Evolutionary conservation across 163 green algal species (phyloP).

Genomic region (Chlorella variabilis): DNA sequence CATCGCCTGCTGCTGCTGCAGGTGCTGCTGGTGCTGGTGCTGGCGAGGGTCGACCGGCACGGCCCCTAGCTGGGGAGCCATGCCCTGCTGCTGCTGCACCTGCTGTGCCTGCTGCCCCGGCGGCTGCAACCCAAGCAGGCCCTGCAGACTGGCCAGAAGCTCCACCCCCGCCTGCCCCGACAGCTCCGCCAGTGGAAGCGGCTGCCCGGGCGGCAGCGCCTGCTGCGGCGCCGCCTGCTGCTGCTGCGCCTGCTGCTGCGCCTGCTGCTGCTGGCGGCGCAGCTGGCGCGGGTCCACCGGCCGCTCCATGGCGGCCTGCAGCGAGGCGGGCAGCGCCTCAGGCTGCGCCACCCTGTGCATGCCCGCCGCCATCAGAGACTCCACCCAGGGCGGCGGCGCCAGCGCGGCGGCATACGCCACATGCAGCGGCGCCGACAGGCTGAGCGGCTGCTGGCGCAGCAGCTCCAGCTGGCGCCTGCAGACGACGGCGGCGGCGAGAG

Average conservation of each 20-base stretch:
- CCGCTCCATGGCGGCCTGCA: slow-evolving; percentile 18
- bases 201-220: background rate
- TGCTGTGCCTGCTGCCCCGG: background rate
- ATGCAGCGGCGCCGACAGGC: background rate
- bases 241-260: background rate
- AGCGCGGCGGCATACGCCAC: slow-evolving; percentile 6
- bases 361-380: background rate
- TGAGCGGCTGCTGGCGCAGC: background rate
- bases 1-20: background rate
- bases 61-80: too few relatives aligned
- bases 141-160: background rate
- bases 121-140: background rate
- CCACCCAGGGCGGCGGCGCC: slow-evolving; percentile 18
- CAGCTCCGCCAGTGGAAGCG: background rate
- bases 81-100: slow-evolving; percentile 3
- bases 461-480: slow-evolving; percentile 25
- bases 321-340: slow-evolving; percentile 5
- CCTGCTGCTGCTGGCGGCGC: slow-evolving; percentile 14
- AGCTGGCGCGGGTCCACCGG: slow-evolving; percentile 23
- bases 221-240: background rate
- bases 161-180: background rate
- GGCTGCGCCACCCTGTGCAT: background rate
- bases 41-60: background rate
- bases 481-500: background rate
- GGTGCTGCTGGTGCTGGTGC: slow-evolving; percentile 4